Base-by-base conservation (phyloP, 345 rosid genomes). In the Angophora floribunda region DNA sequence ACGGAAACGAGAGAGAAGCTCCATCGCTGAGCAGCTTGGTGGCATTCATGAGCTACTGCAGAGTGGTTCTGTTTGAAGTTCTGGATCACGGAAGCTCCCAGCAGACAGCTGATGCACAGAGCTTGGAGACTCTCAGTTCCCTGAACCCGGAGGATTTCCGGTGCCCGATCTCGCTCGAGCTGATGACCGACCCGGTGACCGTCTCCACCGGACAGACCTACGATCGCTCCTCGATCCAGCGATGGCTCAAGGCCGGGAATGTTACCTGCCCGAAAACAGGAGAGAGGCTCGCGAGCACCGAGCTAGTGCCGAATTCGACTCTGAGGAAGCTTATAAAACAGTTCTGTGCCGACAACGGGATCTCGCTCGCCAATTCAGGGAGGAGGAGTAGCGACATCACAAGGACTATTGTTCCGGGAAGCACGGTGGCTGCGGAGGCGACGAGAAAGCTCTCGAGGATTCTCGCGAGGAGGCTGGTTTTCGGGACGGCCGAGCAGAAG, bases 101-200 rank as follows among this genome's bases (percentile, higher is more conserved):
- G 93, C 93, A 63, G 70, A 90, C 67, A 7, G 92, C 90, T 9
- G 91, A 26, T 1, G 89, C 90, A 32, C 61, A 86, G 88, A 92
- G 49, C 61, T n/a, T 85, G 86, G 98, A 94, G 89, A 93, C 89
- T 16, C 90, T 91, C 26, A 91, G 89, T 55, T 93, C 93, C 91
- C 87, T 97, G 87, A 95, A 95, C 84, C 93, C 92, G 9, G 97
- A 95, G 86, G 99, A 97, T 91, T 95, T 97, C 36, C 94, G 95
- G 24, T 97, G 99, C 91, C 98, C 98, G 4, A 95, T 97, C 87
- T 96, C 98, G 4, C 97, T 97, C 17, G 98, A 97, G 89, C 92
- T 97, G 19, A 96, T 97, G 98, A 92, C 89, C 16, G 98, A 96
- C 92, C 99, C 99, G 3, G 97, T 97, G 50, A 95, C 96, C 1